Evolutionary conservation across 2,329 filamentous ascomycete species (phyloP).

Genomic region (Parafenestella ontariensis): DNA sequence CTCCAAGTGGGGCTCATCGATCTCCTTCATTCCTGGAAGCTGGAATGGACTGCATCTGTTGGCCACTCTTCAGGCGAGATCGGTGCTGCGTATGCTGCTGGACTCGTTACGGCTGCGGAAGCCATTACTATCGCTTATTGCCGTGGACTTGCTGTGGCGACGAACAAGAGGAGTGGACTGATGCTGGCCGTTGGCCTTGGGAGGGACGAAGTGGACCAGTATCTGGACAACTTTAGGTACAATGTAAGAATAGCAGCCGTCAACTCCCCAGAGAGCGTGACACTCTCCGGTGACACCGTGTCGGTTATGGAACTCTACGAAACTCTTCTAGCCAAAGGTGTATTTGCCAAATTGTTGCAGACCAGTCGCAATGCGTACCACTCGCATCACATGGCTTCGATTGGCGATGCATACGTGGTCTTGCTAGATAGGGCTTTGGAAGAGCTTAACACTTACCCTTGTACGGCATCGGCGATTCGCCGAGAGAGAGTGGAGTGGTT

Average conservation of each 20-base stretch:
- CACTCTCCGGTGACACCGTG: slow-evolving; percentile 52
- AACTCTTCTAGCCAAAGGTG: slow-evolving; percentile 44
- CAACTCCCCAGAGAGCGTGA: slow-evolving; percentile 46
- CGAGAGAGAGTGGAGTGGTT: background rate
- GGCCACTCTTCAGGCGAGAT: slow-evolving; percentile 40
- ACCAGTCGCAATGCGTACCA: slow-evolving; percentile 55
- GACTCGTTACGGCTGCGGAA: slow-evolving; percentile 11
- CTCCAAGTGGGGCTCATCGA: slow-evolving; percentile 24
- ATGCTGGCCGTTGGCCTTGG: slow-evolving; percentile 32
- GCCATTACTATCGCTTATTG: slow-evolving; percentile 22
- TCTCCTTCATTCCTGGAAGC: slow-evolving; percentile 15
- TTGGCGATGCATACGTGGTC: background rate
- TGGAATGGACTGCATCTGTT: slow-evolving; percentile 11
- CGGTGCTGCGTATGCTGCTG: slow-evolving; percentile 35
- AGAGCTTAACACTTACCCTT: background rate
- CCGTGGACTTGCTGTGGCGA: slow-evolving; percentile 26
- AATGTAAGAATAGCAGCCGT: slow-evolving; percentile 9
- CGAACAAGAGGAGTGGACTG: background rate
- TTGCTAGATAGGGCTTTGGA: background rate
- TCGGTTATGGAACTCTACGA: slow-evolving; percentile 43
- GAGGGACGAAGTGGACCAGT: background rate
- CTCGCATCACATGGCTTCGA: slow-evolving; percentile 24
- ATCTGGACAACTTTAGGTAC: background rate
- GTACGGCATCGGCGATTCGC: background rate
- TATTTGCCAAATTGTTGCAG: slow-evolving; percentile 50